Base-by-base conservation (phyloP, 768 basidiomycete genomes). In the Suillus subalutaceus region DNA sequence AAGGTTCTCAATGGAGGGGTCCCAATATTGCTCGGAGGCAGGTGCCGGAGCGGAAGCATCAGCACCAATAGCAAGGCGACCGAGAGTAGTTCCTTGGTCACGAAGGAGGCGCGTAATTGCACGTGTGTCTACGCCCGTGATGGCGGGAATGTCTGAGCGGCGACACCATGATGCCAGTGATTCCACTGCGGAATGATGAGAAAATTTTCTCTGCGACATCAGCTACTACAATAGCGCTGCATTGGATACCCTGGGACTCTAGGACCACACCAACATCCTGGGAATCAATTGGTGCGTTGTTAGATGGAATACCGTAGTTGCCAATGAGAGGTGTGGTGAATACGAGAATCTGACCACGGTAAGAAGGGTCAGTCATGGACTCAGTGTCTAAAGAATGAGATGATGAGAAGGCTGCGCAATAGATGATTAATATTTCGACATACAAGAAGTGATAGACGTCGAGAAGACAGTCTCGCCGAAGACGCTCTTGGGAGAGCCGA, bases 291-390 rank as follows among this genome's bases (percentile, higher is more conserved):
- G 92, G 89, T 1, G 91, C 83, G 18, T 81, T 82, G 78, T 99
- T 99, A 41, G 75, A 72, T 7, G 97, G 97, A 10, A 99, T 95
- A 63, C 97, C 97, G 74, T 99, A 99, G 79, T 99, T 99, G 48
- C 97, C 97, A 70, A 99, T 97, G 79, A 99, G 88, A 12, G 97
- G 97, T 0, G 96, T 92, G 53, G 97, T 99, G 82, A 99, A 99
- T 65, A 99, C 97, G 69, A 99, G 87, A 74, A 99, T 97, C 79
- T 99, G 97, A 61, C 94, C 92, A 41, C 94, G 92, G 79, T 99
- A 99, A 9, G 97, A 99, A 8, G 97, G 97, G 77, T 99, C 97
- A 44, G 97, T 99, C 97, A 99, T 98, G 9, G 95, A 97, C 80
- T 99, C 97, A 57, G 97, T 99, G 78, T 99, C 96, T 97, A 74